Base-by-base conservation (phyloP, 305 asterid genomes). In the Striga hermonthica region DNA sequence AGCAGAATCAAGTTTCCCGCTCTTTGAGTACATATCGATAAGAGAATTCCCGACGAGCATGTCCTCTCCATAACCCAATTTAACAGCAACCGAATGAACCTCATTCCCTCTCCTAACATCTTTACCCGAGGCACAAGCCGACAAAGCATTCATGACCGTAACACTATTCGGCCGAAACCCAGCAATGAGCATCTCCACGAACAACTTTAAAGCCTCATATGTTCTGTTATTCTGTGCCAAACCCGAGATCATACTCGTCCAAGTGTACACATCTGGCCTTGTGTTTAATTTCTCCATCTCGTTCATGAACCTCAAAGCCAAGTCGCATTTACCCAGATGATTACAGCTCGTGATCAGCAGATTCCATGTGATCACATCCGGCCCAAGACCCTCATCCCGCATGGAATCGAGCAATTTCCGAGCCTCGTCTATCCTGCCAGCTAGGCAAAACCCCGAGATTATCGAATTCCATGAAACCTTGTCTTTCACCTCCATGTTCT, bases 1-100 rank as follows among this genome's bases (percentile, higher is more conserved):
- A 1, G 97, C 91, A 72, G 83, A 65, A 37, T 82, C 84, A 47
- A 85, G 83, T 60, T 82, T 80, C 65, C 80, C 80, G 75, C 90
- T 81, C 75, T 87, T 90, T 16, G 95, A 87, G 57, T 90, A 90
- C 91, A 90, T 80, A 66, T 87, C 92, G 55, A 90, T 64, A 5
- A 87, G 85, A 5, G 97, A 75, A 77, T 90, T 90, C 31, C 87
- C 83, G 69, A 84, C 85, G 15, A 90, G 81, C 34, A 83, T 77
- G 76, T 83, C 75, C 62, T 74, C 79, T 43, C 80, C 83, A 64
- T 72, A 78, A 37, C 96, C 95, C 56, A 80, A 70, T 76, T 79
- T 90, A 47, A 81, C 34, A 3, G 85, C 90, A 65, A 81, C 41
- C 54, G 75, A 75, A 70, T 90, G 97, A 45, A 86, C 76, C 61